Evolutionary conservation across 495 filamentous ascomycete genomes (phyloP).

Genomic region (Aspergillus olivimuriae): DNA sequence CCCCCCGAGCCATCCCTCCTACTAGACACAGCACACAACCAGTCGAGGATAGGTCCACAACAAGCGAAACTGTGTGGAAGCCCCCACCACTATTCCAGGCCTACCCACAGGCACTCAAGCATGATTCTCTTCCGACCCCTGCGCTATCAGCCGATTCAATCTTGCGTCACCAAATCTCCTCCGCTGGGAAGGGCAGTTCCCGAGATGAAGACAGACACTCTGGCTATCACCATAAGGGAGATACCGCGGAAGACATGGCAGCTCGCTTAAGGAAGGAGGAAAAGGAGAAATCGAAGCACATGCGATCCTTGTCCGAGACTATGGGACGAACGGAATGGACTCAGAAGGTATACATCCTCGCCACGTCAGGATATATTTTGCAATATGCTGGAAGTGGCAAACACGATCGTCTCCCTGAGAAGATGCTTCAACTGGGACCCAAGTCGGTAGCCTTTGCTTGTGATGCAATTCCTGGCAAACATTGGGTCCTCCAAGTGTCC

Average conservation of each 20-base stretch:
- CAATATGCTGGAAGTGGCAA: constrained; percentile 81
- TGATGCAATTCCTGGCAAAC: constrained; percentile 85
- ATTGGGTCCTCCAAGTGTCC: constrained; percentile 90
- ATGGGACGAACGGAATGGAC: constrained; percentile 68
- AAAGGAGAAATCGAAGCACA: constrained; percentile 34
- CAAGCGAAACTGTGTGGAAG: constrained; percentile 50
- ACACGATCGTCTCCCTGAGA: constrained; percentile 79
- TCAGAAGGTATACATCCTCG: constrained; percentile 74
- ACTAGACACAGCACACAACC: constrained; percentile 16
- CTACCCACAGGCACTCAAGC: constrained; percentile 74
- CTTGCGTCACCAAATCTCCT: constrained; percentile 45
- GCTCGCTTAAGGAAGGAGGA: constrained; percentile 36
- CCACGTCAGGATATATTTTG: constrained; percentile 76
- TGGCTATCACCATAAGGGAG: constrained; percentile 14
- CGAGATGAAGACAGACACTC: constrained; percentile 33
- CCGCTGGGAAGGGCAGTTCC: constrained; percentile 36
- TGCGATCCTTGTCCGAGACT: constrained; percentile 52
- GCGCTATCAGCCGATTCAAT: constrained; percentile 52
- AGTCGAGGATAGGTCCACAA: constrained; percentile 12
- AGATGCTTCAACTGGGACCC: constrained; percentile 73
- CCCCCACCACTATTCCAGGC: constrained; percentile 84
- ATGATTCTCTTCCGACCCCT: constrained; percentile 45
- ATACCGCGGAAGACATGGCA: constrained; percentile 18
- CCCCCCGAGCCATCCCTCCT: constrained; percentile 15
- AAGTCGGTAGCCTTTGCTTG: constrained; percentile 90